A percentile compares a stretch with the other conserved stretches of the same genome.
Conservation (phyloP, 768 basidiomycete genomes). For the Rhodosporidiobolus odoratus region DNA sequence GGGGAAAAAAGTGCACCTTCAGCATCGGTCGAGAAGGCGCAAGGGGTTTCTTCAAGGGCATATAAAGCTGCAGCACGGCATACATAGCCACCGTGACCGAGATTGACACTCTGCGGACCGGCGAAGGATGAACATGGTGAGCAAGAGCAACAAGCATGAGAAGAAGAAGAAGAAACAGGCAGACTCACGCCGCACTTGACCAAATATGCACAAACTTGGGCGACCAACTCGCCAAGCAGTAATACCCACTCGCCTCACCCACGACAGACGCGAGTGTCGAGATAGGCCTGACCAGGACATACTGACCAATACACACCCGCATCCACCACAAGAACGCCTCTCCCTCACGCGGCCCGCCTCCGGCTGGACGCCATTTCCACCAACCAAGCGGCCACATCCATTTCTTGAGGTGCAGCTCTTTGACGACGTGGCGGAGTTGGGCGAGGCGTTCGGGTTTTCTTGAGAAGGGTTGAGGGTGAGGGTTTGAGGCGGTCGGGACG, state of each 20-base stretch:
- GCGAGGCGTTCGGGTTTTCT: conserved; percentile 28
- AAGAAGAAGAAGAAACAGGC: no score
- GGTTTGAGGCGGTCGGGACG: conserved; percentile 2
- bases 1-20: conserved; percentile 50
- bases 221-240: conserved; percentile 67
- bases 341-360: conserved; percentile 7
- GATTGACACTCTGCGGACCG: no score
- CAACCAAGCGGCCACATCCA: conserved; percentile 70
- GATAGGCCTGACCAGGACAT: conserved; percentile 25
- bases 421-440: conserved; percentile 35
- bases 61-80: conserved; percentile 57
- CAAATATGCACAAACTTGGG: conserved; percentile 66
- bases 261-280: conserved; percentile 51
- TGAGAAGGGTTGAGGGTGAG: conserved; percentile 22
- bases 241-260: conserved; percentile 61
- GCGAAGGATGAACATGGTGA: conserved; percentile 48
- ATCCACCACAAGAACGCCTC: conserved; percentile 32
- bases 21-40: conserved; percentile 59
- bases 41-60: conserved; percentile 57
- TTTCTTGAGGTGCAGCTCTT: conserved; percentile 52
- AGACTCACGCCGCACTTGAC: conserved; percentile 53
- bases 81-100: conserved; percentile 76
- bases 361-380: conserved; percentile 58
- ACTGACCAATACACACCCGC: conserved; percentile 31
- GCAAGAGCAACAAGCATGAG: no score